Percentiles rank a stretch among this genome's conserved stretches.
These are phyloP conservation scores for Arabidopsis hybrid DNA, from an alignment of 441 rosid species.

Conservation along the genomic window DNA sequence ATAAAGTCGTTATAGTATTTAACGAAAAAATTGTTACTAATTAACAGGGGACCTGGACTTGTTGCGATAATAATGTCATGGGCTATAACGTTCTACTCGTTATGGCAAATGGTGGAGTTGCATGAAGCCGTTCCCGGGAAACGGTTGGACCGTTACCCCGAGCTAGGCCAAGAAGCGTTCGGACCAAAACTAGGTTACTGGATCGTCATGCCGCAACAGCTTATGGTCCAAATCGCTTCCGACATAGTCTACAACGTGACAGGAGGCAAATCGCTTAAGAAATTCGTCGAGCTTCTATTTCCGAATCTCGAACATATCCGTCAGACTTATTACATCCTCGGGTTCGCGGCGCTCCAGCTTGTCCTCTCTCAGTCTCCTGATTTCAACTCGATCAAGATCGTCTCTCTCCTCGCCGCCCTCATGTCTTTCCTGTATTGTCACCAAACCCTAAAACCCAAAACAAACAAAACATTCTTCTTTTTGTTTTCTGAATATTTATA, in stretches of 20 bases:
- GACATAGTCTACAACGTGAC: conserved; percentile 52
- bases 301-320: conserved; percentile 33
- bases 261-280: conserved; percentile 52
- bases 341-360: conserved; percentile 44
- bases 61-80: conserved; percentile 43
- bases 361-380: conserved; percentile 50
- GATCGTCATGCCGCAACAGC: conserved; percentile 52
- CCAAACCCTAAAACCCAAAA: conserved; percentile 2
- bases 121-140: conserved; percentile 51
- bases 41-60: conserved; percentile 45
- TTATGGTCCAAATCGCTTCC: conserved; percentile 51
- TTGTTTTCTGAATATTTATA: neutral
- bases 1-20: neutral
- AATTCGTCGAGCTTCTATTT: conserved; percentile 39
- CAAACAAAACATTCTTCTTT: neutral
- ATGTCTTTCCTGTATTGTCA: conserved; percentile 49
- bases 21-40: neutral
- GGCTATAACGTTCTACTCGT: conserved; percentile 48
- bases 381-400: conserved; percentile 50
- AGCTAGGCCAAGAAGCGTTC: conserved; percentile 51
- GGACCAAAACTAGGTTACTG: conserved; percentile 49
- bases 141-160: conserved; percentile 50
- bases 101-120: conserved; percentile 52
- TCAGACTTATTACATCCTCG: conserved; percentile 50
- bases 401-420: conserved; percentile 51